Evolutionary conservation across 495 filamentous ascomycete genomes (phyloP).

Genomic region (Penicillium subrubescens): DNA sequence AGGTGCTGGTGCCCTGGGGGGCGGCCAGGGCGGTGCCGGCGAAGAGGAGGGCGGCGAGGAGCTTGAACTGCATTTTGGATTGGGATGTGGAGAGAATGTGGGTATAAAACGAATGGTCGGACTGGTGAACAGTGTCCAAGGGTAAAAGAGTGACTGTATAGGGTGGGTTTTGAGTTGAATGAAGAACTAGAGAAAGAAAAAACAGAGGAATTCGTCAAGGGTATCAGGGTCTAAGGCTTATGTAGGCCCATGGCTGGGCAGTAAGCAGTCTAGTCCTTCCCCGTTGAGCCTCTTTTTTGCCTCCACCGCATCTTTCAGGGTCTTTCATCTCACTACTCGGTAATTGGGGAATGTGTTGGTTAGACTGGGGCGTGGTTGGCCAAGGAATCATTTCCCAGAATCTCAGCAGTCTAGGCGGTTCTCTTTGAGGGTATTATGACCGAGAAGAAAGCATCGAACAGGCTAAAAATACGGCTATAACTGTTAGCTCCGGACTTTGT

Average conservation of each 20-base stretch:
- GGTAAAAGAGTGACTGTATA: not conserved
- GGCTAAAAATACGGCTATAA: not conserved
- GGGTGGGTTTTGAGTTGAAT: not conserved
- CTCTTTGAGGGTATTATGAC: not conserved
- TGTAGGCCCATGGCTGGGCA: not conserved
- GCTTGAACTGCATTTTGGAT: conserved; percentile 26
- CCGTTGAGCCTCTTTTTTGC: not conserved
- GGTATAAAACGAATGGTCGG: not conserved
- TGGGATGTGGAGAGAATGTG: not conserved
- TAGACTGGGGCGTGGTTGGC: not conserved
- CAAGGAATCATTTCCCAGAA: not conserved
- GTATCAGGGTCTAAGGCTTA: not conserved
- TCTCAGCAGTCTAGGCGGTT: not conserved
- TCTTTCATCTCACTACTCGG: not conserved
- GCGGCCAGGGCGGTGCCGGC: conserved; percentile 24
- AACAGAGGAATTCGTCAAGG: not conserved
- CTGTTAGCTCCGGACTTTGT: not conserved
- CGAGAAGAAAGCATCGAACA: not conserved
- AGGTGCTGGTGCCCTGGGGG: conserved; percentile 25
- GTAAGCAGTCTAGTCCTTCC: not conserved
- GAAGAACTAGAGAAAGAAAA: not conserved
- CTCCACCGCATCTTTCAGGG: not conserved
- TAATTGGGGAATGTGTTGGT: not conserved
- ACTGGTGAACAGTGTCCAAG: not conserved
- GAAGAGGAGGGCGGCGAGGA: conserved; percentile 19